Evolutionary conservation across 306 rosid species (phyloP), one percentile per base, ranked within the genome.

Genomic region (Ormosia emarginata): DNA sequence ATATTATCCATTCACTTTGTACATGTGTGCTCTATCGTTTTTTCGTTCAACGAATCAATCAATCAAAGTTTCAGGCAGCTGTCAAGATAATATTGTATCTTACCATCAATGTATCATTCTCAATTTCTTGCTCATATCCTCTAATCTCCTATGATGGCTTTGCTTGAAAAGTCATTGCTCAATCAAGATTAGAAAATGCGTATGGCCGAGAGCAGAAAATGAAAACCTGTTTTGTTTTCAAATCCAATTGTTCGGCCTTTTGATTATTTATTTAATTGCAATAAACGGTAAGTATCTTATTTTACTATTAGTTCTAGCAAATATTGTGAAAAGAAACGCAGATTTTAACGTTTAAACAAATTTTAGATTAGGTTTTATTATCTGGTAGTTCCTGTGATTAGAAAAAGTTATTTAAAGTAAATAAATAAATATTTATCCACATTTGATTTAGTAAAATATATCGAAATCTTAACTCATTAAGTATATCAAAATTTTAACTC

Each of bases 31-130:
- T 70, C 81, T 84, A 70, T 67, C 59, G 75, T 83, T 83, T 59
- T 13, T 44, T 1, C 9, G 2, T 44, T 44, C 12, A 44, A 8
- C 0, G 72, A 74, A 84, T 76, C 79, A 81, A 81, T 81, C 78
- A 64, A 24, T 87, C 77, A 30, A 71, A 50, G 66, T 74, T 67
- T 66, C 53, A 52, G 88, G 89, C 66, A 24, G 86, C 47, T 58
- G 77, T 71, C 80, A 65, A 75, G 86, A 83, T 41, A 58, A 86
- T 69, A 87, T 88, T 71, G 80, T 75, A 81, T 71, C 65, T 73
- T 74, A 75, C 81, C 74, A 34, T 71, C 80, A 46, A 67, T 37
- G 37, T 79, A 47, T 12, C 71, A 37, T 66, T 71, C 30, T 17
- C 71, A 57, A 79, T 43, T 84, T 75, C 37, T 76, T 59, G 18